These are phyloP conservation scores for Tuber borchii DNA, from an alignment of 495 filamentous ascomycete genomes.

Conservation along the genomic window DNA sequence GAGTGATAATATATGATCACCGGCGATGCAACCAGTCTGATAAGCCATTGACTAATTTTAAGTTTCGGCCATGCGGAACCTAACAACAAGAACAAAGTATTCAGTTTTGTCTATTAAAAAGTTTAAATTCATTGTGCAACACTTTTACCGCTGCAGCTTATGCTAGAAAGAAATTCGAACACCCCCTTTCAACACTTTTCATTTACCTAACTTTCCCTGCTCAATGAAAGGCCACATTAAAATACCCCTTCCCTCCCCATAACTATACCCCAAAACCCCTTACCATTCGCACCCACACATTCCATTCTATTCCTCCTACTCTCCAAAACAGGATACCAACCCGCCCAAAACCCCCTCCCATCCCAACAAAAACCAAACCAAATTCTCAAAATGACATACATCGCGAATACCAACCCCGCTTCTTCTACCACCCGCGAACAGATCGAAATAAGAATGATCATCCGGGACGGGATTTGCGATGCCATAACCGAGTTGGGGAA, in stretches of 20 bases:
- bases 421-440: not conserved
- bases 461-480: not conserved
- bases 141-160: not conserved
- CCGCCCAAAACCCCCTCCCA: not conserved
- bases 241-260: not conserved
- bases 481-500: not conserved
- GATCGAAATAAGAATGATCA: not conserved
- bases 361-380: not conserved
- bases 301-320: not conserved
- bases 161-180: not conserved
- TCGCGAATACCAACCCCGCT: not conserved
- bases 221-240: not conserved
- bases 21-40: not conserved
- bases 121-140: not conserved
- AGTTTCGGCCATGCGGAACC: not conserved
- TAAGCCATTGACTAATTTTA: not conserved
- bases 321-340: not conserved
- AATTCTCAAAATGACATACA: not conserved
- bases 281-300: not conserved
- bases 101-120: not conserved
- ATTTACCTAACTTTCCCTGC: not conserved
- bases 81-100: not conserved
- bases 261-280: not conserved
- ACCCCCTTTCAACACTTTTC: not conserved
- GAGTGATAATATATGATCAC: not conserved